Evolutionary conservation across 2,329 filamentous ascomycete genomes (phyloP).

Genomic region (Huntiella omanensis): DNA sequence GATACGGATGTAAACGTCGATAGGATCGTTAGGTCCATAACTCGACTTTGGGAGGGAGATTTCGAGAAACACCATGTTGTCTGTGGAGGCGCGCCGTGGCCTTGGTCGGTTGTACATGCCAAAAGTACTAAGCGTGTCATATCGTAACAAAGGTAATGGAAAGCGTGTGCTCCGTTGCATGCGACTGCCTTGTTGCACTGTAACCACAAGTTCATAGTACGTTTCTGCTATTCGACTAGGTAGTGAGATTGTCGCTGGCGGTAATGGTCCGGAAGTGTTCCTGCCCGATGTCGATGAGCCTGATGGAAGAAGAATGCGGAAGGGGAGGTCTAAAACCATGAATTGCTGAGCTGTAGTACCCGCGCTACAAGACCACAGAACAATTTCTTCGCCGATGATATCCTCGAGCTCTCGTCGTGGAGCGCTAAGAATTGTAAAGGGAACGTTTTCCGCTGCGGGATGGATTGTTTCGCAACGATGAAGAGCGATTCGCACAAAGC

Average conservation of each 20-base stretch:
- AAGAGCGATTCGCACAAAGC: slow-evolving; percentile 82
- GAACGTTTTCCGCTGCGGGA: slow-evolving; percentile 81
- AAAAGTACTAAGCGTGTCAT: slow-evolving; percentile 94
- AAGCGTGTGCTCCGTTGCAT: slow-evolving; percentile 83
- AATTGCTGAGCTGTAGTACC: slow-evolving; percentile 77
- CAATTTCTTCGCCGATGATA: slow-evolving; percentile 86
- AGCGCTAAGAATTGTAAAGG: slow-evolving; percentile 78
- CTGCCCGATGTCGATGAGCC: slow-evolving; percentile 56
- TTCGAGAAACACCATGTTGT: slow-evolving; percentile 78
- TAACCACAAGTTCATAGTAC: slow-evolving; percentile 90
- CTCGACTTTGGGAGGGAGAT: slow-evolving; percentile 92
- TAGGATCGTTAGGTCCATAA: slow-evolving; percentile 85
- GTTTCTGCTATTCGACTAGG: slow-evolving; percentile 91
- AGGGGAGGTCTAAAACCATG: slow-evolving; percentile 89
- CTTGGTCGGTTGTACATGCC: slow-evolving; percentile 98
- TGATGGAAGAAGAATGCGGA: slow-evolving; percentile 93
- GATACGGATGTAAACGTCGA: slow-evolving; percentile 88
- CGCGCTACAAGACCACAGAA: slow-evolving; percentile 70
- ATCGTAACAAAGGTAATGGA: slow-evolving; percentile 75
- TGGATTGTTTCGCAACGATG: slow-evolving; percentile 92
- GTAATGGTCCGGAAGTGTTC: slow-evolving; percentile 75
- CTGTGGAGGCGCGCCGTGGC: slow-evolving; percentile 64
- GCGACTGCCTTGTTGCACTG: slow-evolving; percentile 73
- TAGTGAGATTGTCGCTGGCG: slow-evolving; percentile 77
- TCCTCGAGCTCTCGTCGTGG: slow-evolving; percentile 81